Conservation (phyloP, 108 stramenopile genomes). For the Pseudonitzschia multiseries region DNA sequence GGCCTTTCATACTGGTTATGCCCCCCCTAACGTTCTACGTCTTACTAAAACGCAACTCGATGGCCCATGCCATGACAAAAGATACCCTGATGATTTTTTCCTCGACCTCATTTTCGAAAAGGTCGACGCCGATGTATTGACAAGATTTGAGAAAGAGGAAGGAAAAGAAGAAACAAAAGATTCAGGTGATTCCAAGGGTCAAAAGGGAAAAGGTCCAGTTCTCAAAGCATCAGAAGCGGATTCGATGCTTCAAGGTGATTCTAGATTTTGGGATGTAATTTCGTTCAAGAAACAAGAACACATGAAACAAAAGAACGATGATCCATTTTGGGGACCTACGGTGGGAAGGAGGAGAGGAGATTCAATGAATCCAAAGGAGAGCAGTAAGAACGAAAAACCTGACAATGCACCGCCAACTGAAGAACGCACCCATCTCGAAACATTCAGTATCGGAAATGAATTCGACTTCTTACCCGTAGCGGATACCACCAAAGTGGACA, state of each 20-base stretch:
- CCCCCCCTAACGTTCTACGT: slow-evolving; percentile 84
- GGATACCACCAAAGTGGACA: slow-evolving; percentile 22
- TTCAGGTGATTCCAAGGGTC: slow-evolving; percentile 8
- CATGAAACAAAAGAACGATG: slow-evolving; percentile 25
- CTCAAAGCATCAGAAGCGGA: slow-evolving; percentile 76
- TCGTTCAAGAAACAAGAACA: slow-evolving; percentile 63
- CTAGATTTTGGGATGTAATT: slow-evolving; percentile 88
- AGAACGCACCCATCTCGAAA: slow-evolving; percentile 39
- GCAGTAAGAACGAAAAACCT: slow-evolving; percentile 4
- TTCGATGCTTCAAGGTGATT: slow-evolving; percentile 82
- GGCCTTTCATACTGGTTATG: slow-evolving; percentile 96
- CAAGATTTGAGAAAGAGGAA: slow-evolving; percentile 51
- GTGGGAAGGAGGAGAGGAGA: slow-evolving; percentile 74
- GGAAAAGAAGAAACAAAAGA: slow-evolving; percentile 21
- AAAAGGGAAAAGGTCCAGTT: slow-evolving; percentile 39
- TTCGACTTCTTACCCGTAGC: slow-evolving; percentile 56
- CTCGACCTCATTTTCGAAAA: slow-evolving; percentile 94
- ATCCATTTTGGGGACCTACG: slow-evolving; percentile 63
- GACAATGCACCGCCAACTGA: slow-evolving; percentile 21
- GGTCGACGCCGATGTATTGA: slow-evolving; percentile 69
- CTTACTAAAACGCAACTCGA: slow-evolving; percentile 93
- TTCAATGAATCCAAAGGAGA: slow-evolving; percentile 20
- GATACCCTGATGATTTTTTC: slow-evolving; percentile 91
- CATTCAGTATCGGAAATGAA: slow-evolving; percentile 83
- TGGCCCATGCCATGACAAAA: slow-evolving; percentile 87